phyloP scores from a whole-genome alignment of 306 rosid genomes.

The Hippophae tibetana region DNA sequence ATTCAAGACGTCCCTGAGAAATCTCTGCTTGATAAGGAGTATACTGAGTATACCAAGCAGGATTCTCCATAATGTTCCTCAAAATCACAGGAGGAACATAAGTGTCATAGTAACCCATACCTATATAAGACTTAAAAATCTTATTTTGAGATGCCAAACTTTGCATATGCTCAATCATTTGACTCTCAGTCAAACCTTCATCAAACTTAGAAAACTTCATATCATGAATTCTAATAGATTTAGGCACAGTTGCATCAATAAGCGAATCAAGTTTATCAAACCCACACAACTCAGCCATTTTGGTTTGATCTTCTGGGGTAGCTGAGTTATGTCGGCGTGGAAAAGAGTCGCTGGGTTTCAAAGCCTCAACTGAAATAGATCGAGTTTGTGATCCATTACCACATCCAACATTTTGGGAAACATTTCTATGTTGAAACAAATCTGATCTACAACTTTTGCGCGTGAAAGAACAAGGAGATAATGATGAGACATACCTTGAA shows the following conservation, averaged over 20 bases:
- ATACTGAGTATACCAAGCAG: constrained; percentile 98
- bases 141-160: constrained; percentile 65
- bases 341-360: constrained; percentile 82
- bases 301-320: constrained; percentile 69
- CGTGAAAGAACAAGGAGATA: constrained; percentile 39
- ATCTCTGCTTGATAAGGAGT: constrained; percentile 99
- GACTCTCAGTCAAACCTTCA: constrained; percentile 79
- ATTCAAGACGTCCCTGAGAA: constrained; percentile 90
- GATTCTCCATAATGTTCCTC: constrained; percentile 96
- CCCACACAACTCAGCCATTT: constrained; percentile 60
- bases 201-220: constrained; percentile 69
- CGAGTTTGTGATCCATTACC: constrained; percentile 43
- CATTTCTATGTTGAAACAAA: constrained; percentile 18
- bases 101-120: constrained; percentile 95
- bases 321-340: constrained; percentile 96
- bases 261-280: constrained; percentile 57
- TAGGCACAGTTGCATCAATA: constrained; percentile 84
- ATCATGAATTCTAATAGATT: constrained; percentile 62
- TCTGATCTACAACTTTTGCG: constrained; percentile 33
- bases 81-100: constrained; percentile 86
- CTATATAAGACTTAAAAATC: constrained; percentile 67
- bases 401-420: constrained; percentile 21
- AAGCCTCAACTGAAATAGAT: constrained; percentile 74
- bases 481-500: constrained; percentile 64
- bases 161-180: constrained; percentile 90